Conservation (phyloP, 805 yeast genomes). For the Candida krabiensis region DNA sequence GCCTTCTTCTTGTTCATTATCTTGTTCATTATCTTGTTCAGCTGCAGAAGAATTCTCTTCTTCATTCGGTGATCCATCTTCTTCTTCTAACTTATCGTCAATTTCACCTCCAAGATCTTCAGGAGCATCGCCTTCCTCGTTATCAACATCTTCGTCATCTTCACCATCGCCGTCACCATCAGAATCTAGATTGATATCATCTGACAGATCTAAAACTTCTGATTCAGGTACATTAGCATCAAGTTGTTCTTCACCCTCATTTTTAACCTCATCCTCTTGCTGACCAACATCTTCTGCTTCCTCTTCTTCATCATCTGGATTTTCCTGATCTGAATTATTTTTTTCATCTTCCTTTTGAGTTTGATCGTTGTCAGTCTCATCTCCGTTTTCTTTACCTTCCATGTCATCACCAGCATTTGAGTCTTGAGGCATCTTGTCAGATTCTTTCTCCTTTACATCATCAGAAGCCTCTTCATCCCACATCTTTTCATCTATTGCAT, state of each 20-base stretch:
- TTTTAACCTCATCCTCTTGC: constrained; percentile 74
- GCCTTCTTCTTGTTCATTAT: constrained; percentile 22
- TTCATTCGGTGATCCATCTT: constrained; percentile 21
- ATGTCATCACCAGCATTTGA: constrained; percentile 51
- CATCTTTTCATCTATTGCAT: constrained; percentile 95
- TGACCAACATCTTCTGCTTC: constrained; percentile 75
- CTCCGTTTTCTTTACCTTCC: constrained; percentile 47
- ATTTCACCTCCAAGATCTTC: constrained; percentile 4
- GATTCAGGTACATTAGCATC: constrained; percentile 78
- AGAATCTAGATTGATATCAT: constrained; percentile 86
- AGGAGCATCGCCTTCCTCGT: constrained; percentile 17
- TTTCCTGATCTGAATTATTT: constrained; percentile 36
- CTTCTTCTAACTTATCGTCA: constrained; percentile 23
- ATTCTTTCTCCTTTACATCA: constrained; percentile 75
- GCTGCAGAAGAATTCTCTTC: constrained; percentile 15
- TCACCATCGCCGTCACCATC: constrained; percentile 59
- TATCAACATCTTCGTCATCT: constrained; percentile 34
- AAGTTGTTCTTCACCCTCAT: constrained; percentile 66
- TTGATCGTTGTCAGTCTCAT: constrained; percentile 35
- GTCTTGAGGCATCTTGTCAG: constrained; percentile 66
- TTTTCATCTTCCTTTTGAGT: constrained; percentile 36
- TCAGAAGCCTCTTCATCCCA: constrained; percentile 92
- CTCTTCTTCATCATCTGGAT: constrained; percentile 42
- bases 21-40: constrained; percentile 26
- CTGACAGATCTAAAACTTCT: constrained; percentile 88